Evolutionary conservation across 805 yeast species (phyloP).

Genomic region (Teunomyces cretensis): DNA sequence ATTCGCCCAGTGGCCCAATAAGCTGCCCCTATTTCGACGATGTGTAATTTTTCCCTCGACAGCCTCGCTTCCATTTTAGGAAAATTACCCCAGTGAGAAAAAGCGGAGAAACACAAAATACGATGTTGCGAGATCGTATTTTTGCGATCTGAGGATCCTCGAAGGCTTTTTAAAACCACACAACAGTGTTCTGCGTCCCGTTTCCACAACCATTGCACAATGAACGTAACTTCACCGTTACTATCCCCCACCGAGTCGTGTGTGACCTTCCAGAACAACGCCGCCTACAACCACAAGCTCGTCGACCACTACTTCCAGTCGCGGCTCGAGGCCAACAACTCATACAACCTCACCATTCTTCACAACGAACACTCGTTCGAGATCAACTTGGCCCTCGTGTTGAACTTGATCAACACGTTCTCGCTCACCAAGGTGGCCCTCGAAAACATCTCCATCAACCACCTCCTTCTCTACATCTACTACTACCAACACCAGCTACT

Average conservation of each 20-base stretch:
- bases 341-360: not conserved
- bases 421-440: constrained; percentile 2
- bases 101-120: not conserved
- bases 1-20: too few species aligned
- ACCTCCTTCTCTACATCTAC: constrained; percentile 18
- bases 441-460: constrained; percentile 16
- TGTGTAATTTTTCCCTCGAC: too few species aligned
- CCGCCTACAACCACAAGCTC: constrained; percentile 9
- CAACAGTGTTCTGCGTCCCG: too few species aligned
- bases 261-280: constrained; percentile 11
- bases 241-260: constrained; percentile 22
- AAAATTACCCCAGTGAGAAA: not conserved
- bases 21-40: too few species aligned
- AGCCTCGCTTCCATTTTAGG: not conserved
- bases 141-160: not conserved
- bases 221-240: not conserved
- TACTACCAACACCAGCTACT: constrained; percentile 11
- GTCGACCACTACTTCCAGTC: constrained; percentile 9
- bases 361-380: constrained; percentile 12
- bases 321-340: constrained; percentile 3
- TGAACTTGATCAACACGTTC: constrained; percentile 14
- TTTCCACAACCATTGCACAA: not conserved
- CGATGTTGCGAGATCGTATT: not conserved
- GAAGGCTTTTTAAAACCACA: too few species aligned
- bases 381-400: constrained; percentile 16